Conservation (phyloP, 78 protist species). For the Dictyostelium discoideum region dicty_2.7 NC_007090.3:4900501-4901000, state of each 20-base stretch:
- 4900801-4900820: slow-evolving; percentile 18
- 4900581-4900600: not conserved
- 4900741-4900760: slow-evolving; percentile 53
- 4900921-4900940: slow-evolving; percentile 11
- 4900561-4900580: not conserved
- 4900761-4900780: slow-evolving; percentile 17
- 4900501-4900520: too few species aligned
- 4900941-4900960: slow-evolving; percentile 19
- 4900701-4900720: slow-evolving; percentile 27
- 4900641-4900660: slow-evolving; percentile 37
- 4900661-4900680: not conserved
- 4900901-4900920: slow-evolving; percentile 37
- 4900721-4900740: slow-evolving; percentile 41
- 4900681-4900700: slow-evolving; percentile 6
- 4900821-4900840: slow-evolving; percentile 47
- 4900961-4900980: slow-evolving; percentile 9
- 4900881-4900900: slow-evolving; percentile 46
- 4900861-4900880: slow-evolving; percentile 71
- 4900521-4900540: too few species aligned
- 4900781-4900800: slow-evolving; percentile 26
- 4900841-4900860: slow-evolving; percentile 65
- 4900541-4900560: too few species aligned
- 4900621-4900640: slow-evolving; percentile 58
- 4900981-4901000: slow-evolving; percentile 8
- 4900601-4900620: not conserved